These are phyloP conservation scores for Metschnikowia anglica DNA, from an alignment of 805 yeast species.

Conservation along the genomic window DNA sequence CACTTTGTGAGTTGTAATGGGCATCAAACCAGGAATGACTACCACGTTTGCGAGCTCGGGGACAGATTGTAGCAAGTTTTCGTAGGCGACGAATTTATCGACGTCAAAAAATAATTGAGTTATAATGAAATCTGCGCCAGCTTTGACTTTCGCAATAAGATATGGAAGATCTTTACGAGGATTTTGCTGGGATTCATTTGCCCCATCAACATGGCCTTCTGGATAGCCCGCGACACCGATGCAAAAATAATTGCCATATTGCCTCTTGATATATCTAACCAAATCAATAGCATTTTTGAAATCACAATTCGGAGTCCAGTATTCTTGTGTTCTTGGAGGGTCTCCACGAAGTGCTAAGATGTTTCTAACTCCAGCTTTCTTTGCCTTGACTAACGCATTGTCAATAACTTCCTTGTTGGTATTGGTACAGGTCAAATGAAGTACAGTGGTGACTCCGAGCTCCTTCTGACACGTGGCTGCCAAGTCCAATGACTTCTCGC, in stretches of 20 bases:
- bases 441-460: conserved; percentile 81
- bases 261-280: conserved; percentile 69
- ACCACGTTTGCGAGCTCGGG: conserved; percentile 48
- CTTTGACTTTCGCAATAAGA: conserved; percentile 78
- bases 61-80: conserved; percentile 45
- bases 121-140: conserved; percentile 93
- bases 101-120: conserved; percentile 91
- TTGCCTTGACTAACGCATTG: conserved; percentile 70
- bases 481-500: conserved; percentile 79
- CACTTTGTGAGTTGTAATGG: conserved; percentile 78
- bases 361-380: conserved; percentile 76
- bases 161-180: conserved; percentile 71
- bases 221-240: conserved; percentile 98
- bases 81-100: conserved; percentile 70
- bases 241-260: conserved; percentile 80
- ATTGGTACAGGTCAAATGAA: conserved; percentile 96
- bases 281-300: conserved; percentile 83
- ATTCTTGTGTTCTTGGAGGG: conserved; percentile 79
- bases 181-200: conserved; percentile 64
- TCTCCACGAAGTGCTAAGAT: conserved; percentile 94
- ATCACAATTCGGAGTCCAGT: conserved; percentile 52
- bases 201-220: conserved; percentile 93
- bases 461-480: conserved; percentile 75
- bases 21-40: conserved; percentile 87
- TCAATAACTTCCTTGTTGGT: conserved; percentile 78